Conservation (phyloP, 2,329 filamentous ascomycete genomes). For the Macrophomina phaseolina region DNA sequence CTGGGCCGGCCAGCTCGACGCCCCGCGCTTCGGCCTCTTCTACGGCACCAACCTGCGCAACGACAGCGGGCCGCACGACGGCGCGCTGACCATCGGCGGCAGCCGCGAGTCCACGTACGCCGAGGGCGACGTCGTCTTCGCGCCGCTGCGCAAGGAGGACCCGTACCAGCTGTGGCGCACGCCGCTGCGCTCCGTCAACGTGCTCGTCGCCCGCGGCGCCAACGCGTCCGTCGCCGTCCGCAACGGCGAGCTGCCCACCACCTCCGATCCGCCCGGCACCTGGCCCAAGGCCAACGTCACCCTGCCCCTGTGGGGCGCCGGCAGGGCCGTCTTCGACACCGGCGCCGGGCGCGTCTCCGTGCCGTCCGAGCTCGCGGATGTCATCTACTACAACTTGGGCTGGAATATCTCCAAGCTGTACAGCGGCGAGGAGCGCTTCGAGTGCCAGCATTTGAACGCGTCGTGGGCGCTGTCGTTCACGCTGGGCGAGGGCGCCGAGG, state of each 20-base stretch:
- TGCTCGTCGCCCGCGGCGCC: constrained; percentile 26
- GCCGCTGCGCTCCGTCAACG: constrained; percentile 30
- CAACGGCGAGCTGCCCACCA: constrained; percentile 23
- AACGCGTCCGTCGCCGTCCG: constrained; percentile 27
- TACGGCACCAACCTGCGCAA: constrained; percentile 30
- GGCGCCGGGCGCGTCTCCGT: constrained; percentile 32
- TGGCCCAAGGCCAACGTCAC: constrained; percentile 29
- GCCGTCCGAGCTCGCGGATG: constrained; percentile 26
- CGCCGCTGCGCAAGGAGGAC: constrained; percentile 29
- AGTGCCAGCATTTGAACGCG: constrained; percentile 32
- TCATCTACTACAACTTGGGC: constrained; percentile 33
- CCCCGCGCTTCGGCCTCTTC: constrained; percentile 31
- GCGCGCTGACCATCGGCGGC: constrained; percentile 32
- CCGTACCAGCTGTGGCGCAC: constrained; percentile 32
- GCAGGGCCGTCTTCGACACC: constrained; percentile 32
- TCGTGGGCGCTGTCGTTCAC: constrained; percentile 33
- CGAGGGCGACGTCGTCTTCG: constrained; percentile 64
- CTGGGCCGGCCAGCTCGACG: constrained; percentile 30
- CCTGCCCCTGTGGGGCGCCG: constrained; percentile 16
- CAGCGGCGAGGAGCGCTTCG: constrained; percentile 30
- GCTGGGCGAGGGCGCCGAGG: constrained; percentile 28
- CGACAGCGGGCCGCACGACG: constrained; percentile 29
- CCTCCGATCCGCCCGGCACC: constrained; percentile 19
- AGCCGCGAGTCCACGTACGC: constrained; percentile 62
- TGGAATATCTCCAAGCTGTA: constrained; percentile 32